These are phyloP conservation scores for Grosmannia clavigera DNA, from an alignment of 2,329 filamentous ascomycete species.

Conservation along the genomic window DNA sequence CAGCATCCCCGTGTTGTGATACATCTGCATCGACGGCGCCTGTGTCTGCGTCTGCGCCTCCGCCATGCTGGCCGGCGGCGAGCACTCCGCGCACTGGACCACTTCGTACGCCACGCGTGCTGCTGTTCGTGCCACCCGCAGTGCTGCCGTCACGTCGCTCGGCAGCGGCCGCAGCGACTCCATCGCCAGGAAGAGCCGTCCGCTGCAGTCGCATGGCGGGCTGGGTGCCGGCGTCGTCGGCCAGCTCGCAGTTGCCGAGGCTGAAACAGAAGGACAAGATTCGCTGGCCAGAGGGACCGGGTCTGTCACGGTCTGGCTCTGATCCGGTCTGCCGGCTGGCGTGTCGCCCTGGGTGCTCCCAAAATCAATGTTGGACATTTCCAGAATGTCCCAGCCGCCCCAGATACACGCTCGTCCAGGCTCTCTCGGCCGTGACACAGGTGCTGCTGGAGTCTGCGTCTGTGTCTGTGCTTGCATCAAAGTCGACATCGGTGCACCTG, in stretches of 20 bases:
- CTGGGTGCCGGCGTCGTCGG: constrained; percentile 3
- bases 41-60: constrained; percentile 11
- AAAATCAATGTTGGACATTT: background rate
- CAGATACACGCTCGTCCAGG: background rate
- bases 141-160: constrained; percentile 29
- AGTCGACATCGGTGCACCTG: background rate
- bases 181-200: constrained; percentile 36
- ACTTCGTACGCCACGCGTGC: constrained; percentile 36
- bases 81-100: constrained; percentile 39
- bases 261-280: too few relatives aligned
- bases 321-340: background rate
- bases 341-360: background rate
- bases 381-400: background rate
- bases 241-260: background rate
- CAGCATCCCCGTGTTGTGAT: constrained; percentile 48
- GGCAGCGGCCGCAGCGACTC: constrained; percentile 36
- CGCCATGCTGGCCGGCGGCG: constrained; percentile 19
- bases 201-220: constrained; percentile 32
- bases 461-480: background rate
- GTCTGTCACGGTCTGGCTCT: too few relatives aligned
- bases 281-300: too few relatives aligned
- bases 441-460: too few relatives aligned
- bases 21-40: constrained; percentile 30
- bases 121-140: constrained; percentile 34
- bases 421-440: background rate